These are phyloP conservation scores for Amanita exitialis DNA, from an alignment of 768 basidiomycete species.

Conservation along the genomic window DNA sequence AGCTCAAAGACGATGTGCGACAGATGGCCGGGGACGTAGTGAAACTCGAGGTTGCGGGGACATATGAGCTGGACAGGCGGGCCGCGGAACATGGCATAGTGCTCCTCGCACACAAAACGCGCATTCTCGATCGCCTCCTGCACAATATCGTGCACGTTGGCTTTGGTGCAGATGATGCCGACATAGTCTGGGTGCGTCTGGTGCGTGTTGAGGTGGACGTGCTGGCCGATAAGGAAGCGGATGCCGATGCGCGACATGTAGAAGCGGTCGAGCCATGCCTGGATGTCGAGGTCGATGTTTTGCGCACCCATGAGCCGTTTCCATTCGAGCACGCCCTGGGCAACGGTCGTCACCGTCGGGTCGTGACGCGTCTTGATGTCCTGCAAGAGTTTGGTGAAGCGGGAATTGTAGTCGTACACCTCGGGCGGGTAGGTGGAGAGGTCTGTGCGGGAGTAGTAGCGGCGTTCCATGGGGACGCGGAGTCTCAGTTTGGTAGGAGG, in stretches of 20 bases:
- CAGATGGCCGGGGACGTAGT: slow-evolving; percentile 94
- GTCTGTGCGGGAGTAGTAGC: slow-evolving; percentile 82
- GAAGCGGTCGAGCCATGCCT: slow-evolving; percentile 94
- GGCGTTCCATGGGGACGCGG: slow-evolving; percentile 76
- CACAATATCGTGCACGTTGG: slow-evolving; percentile 95
- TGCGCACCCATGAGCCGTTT: slow-evolving; percentile 63
- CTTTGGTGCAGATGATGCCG: slow-evolving; percentile 93
- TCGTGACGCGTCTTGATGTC: slow-evolving; percentile 92
- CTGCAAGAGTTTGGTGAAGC: slow-evolving; percentile 82
- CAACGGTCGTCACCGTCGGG: slow-evolving; percentile 95
- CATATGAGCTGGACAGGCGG: slow-evolving; percentile 97
- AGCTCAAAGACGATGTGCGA: slow-evolving; percentile 97
- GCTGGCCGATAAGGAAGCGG: slow-evolving; percentile 94
- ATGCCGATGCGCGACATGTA: slow-evolving; percentile 95
- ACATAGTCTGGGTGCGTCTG: slow-evolving; percentile 88
- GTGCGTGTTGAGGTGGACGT: slow-evolving; percentile 90
- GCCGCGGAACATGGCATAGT: slow-evolving; percentile 91
- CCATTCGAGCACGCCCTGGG: slow-evolving; percentile 95
- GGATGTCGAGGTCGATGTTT: slow-evolving; percentile 78
- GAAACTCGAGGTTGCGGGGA: slow-evolving; percentile 74
- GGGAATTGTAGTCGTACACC: slow-evolving; percentile 84
- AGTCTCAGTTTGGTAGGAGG: slow-evolving; percentile 37
- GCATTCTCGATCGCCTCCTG: slow-evolving; percentile 98
- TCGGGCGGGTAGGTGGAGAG: slow-evolving; percentile 78
- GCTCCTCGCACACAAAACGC: slow-evolving; percentile 89